Evolutionary conservation across 2,329 filamentous ascomycete species (phyloP).

Genomic region (Pseudogymnoascus sp.): DNA sequence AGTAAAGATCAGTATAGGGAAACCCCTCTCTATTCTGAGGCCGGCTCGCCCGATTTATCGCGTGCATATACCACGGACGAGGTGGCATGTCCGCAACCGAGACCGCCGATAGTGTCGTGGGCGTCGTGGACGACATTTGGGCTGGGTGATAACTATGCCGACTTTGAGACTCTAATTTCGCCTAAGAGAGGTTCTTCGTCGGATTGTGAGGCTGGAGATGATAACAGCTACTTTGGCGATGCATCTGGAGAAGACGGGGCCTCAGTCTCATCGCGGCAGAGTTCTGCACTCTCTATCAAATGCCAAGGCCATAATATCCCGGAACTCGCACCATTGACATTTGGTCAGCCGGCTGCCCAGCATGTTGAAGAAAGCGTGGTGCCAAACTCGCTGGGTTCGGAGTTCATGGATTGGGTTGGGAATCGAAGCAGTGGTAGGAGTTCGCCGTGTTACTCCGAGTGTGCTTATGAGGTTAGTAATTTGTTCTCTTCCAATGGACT

Average conservation of each 20-base stretch:
- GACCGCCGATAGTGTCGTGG: conserved; percentile 10
- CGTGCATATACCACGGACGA: conserved; percentile 16
- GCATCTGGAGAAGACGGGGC: neutral
- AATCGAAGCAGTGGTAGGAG: conserved; percentile 18
- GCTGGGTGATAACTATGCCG: conserved; percentile 15
- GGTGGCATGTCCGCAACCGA: conserved; percentile 11
- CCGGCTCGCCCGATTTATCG: conserved; percentile 17
- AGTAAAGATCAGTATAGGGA: conserved; percentile 17
- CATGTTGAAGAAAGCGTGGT: neutral
- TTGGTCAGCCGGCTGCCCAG: neutral
- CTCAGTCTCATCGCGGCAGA: neutral
- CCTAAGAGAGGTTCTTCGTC: neutral
- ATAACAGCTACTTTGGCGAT: neutral
- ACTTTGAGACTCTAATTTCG: conserved; percentile 1
- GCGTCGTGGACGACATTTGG: conserved; percentile 13
- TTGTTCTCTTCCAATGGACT: neutral
- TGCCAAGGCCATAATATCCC: neutral
- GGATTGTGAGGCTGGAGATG: neutral
- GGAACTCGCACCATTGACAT: neutral
- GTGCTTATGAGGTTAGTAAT: conserved; percentile 20
- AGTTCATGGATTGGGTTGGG: conserved; percentile 20
- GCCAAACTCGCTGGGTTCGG: conserved; percentile 11
- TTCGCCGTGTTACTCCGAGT: conserved; percentile 13
- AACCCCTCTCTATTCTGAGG: conserved; percentile 19
- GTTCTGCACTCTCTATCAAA: neutral